Conservation (phyloP, 2,329 filamentous ascomycete species). For the Phaeophleospora eucalypticola region DNA sequence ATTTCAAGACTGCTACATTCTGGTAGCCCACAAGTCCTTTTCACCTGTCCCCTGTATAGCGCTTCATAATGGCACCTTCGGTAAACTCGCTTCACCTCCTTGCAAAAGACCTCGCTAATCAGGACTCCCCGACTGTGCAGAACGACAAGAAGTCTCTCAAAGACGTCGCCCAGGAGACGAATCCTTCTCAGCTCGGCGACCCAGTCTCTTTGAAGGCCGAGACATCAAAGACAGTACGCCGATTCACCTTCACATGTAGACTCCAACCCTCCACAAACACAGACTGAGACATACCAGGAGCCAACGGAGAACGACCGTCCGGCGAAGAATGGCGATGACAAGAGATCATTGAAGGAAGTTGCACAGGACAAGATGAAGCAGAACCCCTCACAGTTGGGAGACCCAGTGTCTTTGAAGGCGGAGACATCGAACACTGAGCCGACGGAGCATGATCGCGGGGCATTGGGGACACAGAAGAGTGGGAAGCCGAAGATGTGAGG, state of each 20-base stretch:
- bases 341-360: constrained; percentile 22
- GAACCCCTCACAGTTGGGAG: constrained; percentile 34
- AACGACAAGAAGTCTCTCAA: constrained; percentile 22
- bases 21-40: no score
- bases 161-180: constrained; percentile 18
- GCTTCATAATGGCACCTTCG: constrained; percentile 9
- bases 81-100: constrained; percentile 3
- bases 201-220: constrained; percentile 36
- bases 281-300: constrained; percentile 2
- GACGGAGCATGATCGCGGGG: constrained; percentile 32
- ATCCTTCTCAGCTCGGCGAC: constrained; percentile 33
- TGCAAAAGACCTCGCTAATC: background rate
- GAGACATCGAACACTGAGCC: constrained; percentile 34
- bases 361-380: constrained; percentile 26
- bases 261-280: background rate
- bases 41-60: no score
- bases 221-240: constrained; percentile 29
- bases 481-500: constrained; percentile 33
- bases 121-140: background rate
- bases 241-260: no score
- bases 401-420: constrained; percentile 35
- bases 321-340: constrained; percentile 4
- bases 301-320: constrained; percentile 18
- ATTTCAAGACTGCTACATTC: no score
- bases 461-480: constrained; percentile 20